These are phyloP conservation scores for Lentithecium fluviatile DNA, from an alignment of 495 filamentous ascomycete species.

Conservation along the genomic window DNA sequence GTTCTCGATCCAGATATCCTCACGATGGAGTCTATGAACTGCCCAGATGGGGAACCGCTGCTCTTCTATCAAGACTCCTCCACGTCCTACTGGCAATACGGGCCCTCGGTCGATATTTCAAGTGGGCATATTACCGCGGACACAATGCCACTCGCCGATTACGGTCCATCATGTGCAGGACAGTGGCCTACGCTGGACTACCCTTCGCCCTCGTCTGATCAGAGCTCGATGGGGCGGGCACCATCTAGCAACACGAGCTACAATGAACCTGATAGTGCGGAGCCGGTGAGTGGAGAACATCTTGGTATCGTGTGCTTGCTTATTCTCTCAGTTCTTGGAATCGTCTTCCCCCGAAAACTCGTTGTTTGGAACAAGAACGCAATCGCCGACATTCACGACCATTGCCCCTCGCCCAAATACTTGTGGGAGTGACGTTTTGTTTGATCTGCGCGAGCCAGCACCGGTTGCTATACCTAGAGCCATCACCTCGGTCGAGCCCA, in stretches of 20 bases:
- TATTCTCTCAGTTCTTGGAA: background rate
- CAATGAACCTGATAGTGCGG: background rate
- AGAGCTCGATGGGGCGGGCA: background rate
- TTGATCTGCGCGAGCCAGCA: background rate
- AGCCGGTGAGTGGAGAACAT: background rate
- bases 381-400: background rate
- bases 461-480: background rate
- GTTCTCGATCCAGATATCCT: too few species aligned
- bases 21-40: background rate
- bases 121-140: background rate
- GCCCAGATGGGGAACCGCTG: background rate
- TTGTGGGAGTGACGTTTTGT: too few species aligned
- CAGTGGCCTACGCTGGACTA: background rate
- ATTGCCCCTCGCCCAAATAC: background rate
- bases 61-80: background rate
- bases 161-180: background rate
- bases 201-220: slow-evolving; percentile 4
- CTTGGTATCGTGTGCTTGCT: background rate
- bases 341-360: background rate
- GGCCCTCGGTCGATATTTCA: background rate
- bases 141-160: background rate
- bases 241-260: slow-evolving; percentile 2
- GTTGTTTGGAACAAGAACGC: background rate
- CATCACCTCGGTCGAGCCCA: background rate
- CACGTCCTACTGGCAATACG: background rate